A percentile compares a stretch with the other conserved stretches of the same genome.
Evolutionary conservation across 2,329 filamentous ascomycete genomes (phyloP).

Genomic region (Sordariomycetes sp.): DNA sequence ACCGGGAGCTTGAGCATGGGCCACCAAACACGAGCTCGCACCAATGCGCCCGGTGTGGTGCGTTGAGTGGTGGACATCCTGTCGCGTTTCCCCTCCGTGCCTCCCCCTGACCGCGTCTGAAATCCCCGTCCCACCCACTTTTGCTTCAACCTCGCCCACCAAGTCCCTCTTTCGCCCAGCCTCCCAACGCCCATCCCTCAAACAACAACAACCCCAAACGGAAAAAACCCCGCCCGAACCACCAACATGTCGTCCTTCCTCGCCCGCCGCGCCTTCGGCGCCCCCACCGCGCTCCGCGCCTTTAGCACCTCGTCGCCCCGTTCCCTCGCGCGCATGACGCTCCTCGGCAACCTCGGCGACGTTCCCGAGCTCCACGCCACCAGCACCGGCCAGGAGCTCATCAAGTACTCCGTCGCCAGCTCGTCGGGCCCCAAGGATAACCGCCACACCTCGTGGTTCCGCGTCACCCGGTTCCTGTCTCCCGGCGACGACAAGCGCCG

Average conservation of each 20-base stretch:
- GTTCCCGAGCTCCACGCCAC: conserved; percentile 64
- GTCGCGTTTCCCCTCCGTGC: background rate
- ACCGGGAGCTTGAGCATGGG: background rate
- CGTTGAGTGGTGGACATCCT: background rate
- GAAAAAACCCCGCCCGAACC: background rate
- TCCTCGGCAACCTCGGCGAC: conserved; percentile 75
- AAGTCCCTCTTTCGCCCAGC: background rate
- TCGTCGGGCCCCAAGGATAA: conserved; percentile 54
- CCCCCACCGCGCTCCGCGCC: conserved; percentile 41
- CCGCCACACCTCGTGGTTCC: conserved; percentile 75
- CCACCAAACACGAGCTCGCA: background rate
- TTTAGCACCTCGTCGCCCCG: conserved; percentile 63
- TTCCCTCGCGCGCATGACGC: conserved; percentile 63
- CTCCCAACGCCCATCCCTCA: conserved; percentile 2
- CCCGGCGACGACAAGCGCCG: conserved; percentile 58
- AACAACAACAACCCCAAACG: background rate
- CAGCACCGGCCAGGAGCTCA: conserved; percentile 55
- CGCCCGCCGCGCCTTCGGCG: conserved; percentile 37
- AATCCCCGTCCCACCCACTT: conserved; percentile 1
- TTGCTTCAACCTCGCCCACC: background rate
- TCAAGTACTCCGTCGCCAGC: conserved; percentile 67
- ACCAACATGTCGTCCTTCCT: conserved; percentile 29
- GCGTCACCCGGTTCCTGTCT: conserved; percentile 55
- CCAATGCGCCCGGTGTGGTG: no score
- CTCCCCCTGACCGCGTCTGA: background rate